Evolutionary conservation across 352 stramenopile genomes (phyloP).

Genomic region (Pythium aphanidermatum): DNA sequence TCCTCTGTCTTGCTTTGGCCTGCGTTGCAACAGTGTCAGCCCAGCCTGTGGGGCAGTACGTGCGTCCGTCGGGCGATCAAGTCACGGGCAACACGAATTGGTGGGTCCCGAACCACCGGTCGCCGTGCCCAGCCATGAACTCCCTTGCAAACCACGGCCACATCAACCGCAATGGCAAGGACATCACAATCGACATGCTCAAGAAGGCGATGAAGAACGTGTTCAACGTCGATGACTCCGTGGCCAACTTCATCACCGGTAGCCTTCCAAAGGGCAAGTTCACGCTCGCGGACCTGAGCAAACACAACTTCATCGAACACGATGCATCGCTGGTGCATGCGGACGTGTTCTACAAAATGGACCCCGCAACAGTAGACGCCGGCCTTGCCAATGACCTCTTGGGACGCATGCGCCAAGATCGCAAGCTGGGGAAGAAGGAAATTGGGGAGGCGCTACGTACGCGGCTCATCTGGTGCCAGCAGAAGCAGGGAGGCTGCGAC

Average conservation of each 20-base stretch:
- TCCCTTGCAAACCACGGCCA: conserved; percentile 43
- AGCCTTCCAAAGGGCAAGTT: conserved; percentile 29
- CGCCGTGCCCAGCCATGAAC: conserved; percentile 42
- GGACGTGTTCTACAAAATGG: conserved; percentile 27
- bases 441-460: conserved; percentile 2
- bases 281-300: conserved; percentile 31
- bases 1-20: conserved; percentile 6
- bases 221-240: conserved; percentile 27
- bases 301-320: conserved; percentile 45
- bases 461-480: conserved; percentile 2
- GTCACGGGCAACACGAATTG: conserved; percentile 11
- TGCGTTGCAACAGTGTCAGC: background rate
- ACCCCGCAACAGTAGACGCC: conserved; percentile 25
- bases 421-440: conserved; percentile 1
- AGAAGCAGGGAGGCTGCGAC: conserved; percentile 5
- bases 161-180: conserved; percentile 27
- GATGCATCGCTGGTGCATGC: conserved; percentile 38
- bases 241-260: conserved; percentile 27
- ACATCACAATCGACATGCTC: conserved; percentile 21
- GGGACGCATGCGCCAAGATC: conserved; percentile 1
- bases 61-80: background rate
- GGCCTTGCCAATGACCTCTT: conserved; percentile 29
- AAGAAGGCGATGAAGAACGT: conserved; percentile 23
- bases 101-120: conserved; percentile 23
- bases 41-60: conserved; percentile 5